Evolutionary conservation across 768 basidiomycete species (phyloP), one percentile per base, ranked within the genome.

Genomic region (Lactarius trivialis): DNA sequence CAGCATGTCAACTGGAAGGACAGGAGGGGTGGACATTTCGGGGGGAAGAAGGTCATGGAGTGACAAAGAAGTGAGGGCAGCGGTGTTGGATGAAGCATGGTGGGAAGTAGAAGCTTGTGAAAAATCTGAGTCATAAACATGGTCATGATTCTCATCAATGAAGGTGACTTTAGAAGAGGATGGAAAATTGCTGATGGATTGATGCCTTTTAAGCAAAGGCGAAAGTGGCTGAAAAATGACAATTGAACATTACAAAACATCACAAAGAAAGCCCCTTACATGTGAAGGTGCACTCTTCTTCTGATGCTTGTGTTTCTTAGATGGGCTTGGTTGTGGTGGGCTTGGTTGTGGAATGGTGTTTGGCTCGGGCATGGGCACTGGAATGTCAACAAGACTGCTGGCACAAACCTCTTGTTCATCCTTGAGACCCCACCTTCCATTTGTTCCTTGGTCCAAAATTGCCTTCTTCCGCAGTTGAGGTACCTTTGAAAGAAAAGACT

Each of bases 71-170:
- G 26, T 21, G 28, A 7, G 15, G 55, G 24, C 15, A 41, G 41
- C 26, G 37, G 61, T 6, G 3, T 19, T 11, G 5, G 77, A 72
- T 21, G 58, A 60, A 41, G 72, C 71, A 51, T 58, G 60, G 11
- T 77, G 75, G 48, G 78, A 77, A 2, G 78, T 76, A 7, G 77
- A 73, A 14, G 71, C 68, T n/a, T 79, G 78, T 12, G 81, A 81
- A 68, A 85, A 86, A 67, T 86, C 85, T 0, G 81, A 76, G 68
- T 81, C 82, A 64, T 85, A 85, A 36, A 65, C 63, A 1, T 53
- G 53, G 8, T 34, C 63, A 5, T 21, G 9, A 15, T 33, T 24
- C 1, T 58, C 53, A 5, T 63, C 50, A 52, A 36, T 21, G 36
- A 21, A 19, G 33, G 19, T 2, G 14, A 36, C 1, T n/a, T 7